These are phyloP conservation scores for Saccharomyces pastorianus DNA, from an alignment of 1,139 yeast genomes.

Conservation along the genomic window DNA sequence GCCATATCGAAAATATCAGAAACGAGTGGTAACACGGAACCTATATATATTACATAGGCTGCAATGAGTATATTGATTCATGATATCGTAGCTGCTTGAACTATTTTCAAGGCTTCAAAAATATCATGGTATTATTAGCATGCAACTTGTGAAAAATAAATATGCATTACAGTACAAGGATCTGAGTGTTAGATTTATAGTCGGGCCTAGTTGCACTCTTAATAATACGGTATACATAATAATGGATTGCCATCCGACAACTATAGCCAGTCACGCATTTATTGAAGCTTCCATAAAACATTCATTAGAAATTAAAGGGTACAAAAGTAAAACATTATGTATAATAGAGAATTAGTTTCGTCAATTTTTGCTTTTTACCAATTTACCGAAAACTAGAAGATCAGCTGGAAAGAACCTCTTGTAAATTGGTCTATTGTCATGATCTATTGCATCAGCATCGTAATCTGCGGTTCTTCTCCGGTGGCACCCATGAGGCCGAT, in stretches of 20 bases:
- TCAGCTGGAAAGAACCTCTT: conserved; percentile 10
- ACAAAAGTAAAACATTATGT: neutral
- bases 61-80: too few relatives aligned
- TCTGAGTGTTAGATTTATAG: neutral
- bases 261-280: neutral
- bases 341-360: neutral
- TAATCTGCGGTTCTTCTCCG: conserved; percentile 28
- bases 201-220: neutral
- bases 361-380: neutral
- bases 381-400: neutral
- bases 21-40: neutral
- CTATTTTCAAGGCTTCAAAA: neutral
- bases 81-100: neutral
- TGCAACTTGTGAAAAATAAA: neutral
- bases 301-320: neutral
- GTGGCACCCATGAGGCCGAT: conserved; percentile 26
- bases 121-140: neutral
- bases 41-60: neutral
- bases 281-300: neutral
- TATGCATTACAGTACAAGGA: neutral
- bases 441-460: conserved; percentile 18
- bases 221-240: neutral
- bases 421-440: conserved; percentile 25
- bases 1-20: too few relatives aligned
- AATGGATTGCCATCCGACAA: neutral